These are phyloP conservation scores for Amphirosellinia nigrospora DNA, from an alignment of 495 filamentous ascomycete genomes.

Conservation along the genomic window DNA sequence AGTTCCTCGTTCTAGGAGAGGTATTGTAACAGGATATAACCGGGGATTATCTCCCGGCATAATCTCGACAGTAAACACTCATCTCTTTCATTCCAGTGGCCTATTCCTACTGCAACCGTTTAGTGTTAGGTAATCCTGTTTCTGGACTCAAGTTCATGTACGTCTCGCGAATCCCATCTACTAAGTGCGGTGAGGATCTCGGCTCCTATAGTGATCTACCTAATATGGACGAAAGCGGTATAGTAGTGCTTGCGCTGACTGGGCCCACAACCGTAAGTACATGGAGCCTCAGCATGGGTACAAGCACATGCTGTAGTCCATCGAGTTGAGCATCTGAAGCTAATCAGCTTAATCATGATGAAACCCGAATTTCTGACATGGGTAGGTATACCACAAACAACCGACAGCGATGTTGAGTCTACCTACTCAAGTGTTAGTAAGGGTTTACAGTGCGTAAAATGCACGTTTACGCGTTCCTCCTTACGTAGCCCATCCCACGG, in stretches of 20 bases:
- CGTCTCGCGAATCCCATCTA: not conserved
- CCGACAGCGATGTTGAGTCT: not conserved
- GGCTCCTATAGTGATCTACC: not conserved
- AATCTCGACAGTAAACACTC: too few relatives aligned
- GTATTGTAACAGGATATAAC: too few relatives aligned
- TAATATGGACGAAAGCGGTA: not conserved
- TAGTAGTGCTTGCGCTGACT: not conserved
- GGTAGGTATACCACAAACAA: not conserved
- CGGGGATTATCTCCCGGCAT: too few relatives aligned
- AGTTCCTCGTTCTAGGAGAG: too few relatives aligned
- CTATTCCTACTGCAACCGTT: not conserved
- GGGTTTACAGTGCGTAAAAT: not conserved
- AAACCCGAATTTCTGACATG: not conserved
- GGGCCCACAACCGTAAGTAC: not conserved
- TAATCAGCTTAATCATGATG: not conserved
- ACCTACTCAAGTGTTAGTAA: not conserved
- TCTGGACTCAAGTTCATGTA: not conserved
- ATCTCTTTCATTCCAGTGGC: too few relatives aligned
- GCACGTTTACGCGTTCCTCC: not conserved
- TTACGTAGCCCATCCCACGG: not conserved
- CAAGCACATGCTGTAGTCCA: too few relatives aligned
- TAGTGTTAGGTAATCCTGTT: not conserved
- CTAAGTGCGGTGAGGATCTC: not conserved
- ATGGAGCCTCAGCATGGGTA: conserved; percentile 1
- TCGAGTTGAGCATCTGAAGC: not conserved